A percentile compares a stretch with the other conserved stretches of the same genome.
Evolutionary conservation across 1,284 basidiomycete genomes (phyloP).

Genomic region (Caloboletus inedulis): DNA sequence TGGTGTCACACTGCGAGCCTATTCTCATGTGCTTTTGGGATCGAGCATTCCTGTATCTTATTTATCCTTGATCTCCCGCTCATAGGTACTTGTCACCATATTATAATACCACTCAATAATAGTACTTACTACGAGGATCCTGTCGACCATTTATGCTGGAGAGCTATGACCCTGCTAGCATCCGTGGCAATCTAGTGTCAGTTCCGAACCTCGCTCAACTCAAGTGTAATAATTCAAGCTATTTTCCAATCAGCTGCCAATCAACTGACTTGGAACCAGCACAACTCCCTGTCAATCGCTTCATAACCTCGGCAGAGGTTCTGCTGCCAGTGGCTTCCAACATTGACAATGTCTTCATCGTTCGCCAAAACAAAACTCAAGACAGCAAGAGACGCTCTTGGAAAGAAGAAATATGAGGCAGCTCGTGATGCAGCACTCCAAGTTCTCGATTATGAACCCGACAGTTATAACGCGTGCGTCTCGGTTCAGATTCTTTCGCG

Average conservation of each 20-base stretch:
- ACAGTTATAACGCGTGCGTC: conserved; percentile 79
- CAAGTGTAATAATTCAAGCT: background rate
- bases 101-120: background rate
- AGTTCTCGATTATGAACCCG: conserved; percentile 69
- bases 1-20: too few species aligned
- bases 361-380: conserved; percentile 76
- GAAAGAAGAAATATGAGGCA: conserved; percentile 68
- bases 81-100: background rate
- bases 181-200: background rate
- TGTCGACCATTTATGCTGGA: background rate
- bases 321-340: background rate
- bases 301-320: background rate
- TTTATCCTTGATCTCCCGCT: background rate
- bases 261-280: background rate
- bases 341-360: conserved; percentile 28
- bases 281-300: background rate
- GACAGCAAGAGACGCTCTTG: conserved; percentile 73
- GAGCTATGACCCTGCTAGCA: too few species aligned
- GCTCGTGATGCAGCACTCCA: conserved; percentile 66
- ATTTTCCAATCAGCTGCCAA: background rate
- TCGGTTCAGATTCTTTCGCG: background rate
- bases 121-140: too few species aligned
- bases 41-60: conserved; percentile 1
- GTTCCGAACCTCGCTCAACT: background rate
- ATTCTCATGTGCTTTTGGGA: background rate